A percentile compares a stretch with the other conserved stretches of the same genome.
These are phyloP conservation scores for Ophiobolus disseminans DNA, from an alignment of 2,329 filamentous ascomycete species.

Conservation along the genomic window DNA sequence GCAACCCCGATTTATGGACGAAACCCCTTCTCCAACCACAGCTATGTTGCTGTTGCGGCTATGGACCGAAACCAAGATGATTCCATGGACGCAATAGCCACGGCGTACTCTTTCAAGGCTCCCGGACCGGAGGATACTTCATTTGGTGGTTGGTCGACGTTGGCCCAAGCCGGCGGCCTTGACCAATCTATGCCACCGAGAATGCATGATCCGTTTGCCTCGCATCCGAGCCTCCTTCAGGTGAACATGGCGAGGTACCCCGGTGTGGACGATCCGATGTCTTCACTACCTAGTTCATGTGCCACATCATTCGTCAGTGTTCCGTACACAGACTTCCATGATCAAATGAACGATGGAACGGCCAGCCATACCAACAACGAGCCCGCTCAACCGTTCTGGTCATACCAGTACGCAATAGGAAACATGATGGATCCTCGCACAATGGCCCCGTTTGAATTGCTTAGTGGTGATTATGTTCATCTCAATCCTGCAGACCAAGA, in stretches of 20 bases:
- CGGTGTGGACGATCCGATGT: conserved; percentile 6
- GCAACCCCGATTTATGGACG: conserved; percentile 35
- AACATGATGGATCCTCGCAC: conserved; percentile 12
- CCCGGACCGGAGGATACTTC: conserved; percentile 8
- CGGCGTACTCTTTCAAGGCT: conserved; percentile 14
- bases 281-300: conserved; percentile 4
- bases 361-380: conserved; percentile 6
- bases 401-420: conserved; percentile 7
- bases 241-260: conserved; percentile 4
- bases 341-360: conserved; percentile 13
- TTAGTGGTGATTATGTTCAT: conserved; percentile 17
- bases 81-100: conserved; percentile 21
- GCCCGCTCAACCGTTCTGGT: conserved; percentile 14
- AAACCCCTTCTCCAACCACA: conserved; percentile 31
- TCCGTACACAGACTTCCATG: conserved; percentile 7
- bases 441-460: conserved; percentile 21
- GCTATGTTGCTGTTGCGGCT: conserved; percentile 21
- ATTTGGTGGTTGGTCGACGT: conserved; percentile 16
- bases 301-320: conserved; percentile 8
- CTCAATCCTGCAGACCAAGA: conserved; percentile 14
- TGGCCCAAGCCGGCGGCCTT: conserved; percentile 5
- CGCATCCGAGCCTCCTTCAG: conserved; percentile 11
- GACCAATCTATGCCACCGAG: conserved; percentile 8
- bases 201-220: conserved; percentile 5
- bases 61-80: conserved; percentile 24